These are phyloP conservation scores for Heracleum sosnowskyi DNA, from an alignment of 129 eudicot species.

Conservation along the genomic window DNA sequence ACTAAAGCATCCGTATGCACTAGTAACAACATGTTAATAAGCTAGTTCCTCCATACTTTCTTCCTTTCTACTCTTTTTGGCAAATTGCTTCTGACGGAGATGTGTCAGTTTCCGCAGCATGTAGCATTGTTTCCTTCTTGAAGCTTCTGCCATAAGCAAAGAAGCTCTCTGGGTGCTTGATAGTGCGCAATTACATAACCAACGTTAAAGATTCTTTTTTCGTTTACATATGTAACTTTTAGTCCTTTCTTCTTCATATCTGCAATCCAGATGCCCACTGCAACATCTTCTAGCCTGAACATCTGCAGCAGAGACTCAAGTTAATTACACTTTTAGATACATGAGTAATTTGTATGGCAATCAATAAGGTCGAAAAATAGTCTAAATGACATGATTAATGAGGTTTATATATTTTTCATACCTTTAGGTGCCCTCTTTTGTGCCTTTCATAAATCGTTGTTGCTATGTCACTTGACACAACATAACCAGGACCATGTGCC, in stretches of 20 bases:
- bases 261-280: conserved; percentile 94
- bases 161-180: conserved; percentile 89
- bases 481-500: conserved; percentile 99
- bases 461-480: conserved; percentile 76
- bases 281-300: conserved; percentile 90
- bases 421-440: conserved; percentile 66
- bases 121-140: conserved; percentile 55
- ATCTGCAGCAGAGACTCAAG: conserved; percentile 32
- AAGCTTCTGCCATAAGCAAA: conserved; percentile 92
- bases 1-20: not conserved
- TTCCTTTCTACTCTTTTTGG: not conserved
- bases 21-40: not conserved
- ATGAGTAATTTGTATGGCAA: not conserved
- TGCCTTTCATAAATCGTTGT: conserved; percentile 55
- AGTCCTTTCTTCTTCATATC: conserved; percentile 67
- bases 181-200: conserved; percentile 94
- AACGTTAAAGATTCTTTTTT: conserved; percentile 50
- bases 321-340: not conserved
- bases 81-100: not conserved
- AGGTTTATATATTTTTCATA: conserved; percentile 10
- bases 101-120: conserved; percentile 64
- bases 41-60: not conserved
- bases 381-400: not conserved
- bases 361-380: not conserved
- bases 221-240: conserved; percentile 50